These are phyloP conservation scores for Barnettozyma hawaiiensis DNA, from an alignment of 1,139 yeast species.

Conservation along the genomic window DNA sequence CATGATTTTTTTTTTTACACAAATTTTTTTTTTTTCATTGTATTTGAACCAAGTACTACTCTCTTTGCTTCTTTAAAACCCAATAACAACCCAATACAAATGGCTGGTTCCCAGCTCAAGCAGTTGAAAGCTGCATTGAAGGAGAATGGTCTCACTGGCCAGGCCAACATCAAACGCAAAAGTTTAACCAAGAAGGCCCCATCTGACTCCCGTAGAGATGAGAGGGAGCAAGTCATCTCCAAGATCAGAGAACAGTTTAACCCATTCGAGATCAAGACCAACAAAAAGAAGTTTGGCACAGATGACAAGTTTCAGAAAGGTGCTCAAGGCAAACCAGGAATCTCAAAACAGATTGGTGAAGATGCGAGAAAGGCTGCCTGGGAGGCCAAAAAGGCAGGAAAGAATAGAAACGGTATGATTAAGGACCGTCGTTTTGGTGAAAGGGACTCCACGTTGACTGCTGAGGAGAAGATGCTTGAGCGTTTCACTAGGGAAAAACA, in stretches of 20 bases:
- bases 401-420: constrained; percentile 73
- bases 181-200: constrained; percentile 46
- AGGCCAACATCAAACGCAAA: constrained; percentile 56
- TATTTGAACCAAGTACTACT: too few species aligned
- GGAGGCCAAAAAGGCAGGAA: constrained; percentile 52
- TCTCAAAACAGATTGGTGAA: constrained; percentile 72
- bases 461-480: constrained; percentile 92
- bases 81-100: constrained; percentile 24
- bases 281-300: constrained; percentile 63
- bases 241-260: constrained; percentile 78
- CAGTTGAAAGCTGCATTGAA: constrained; percentile 72
- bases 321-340: constrained; percentile 68
- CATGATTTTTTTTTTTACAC: not conserved
- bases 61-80: too few species aligned
- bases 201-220: constrained; percentile 66
- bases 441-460: constrained; percentile 58
- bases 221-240: constrained; percentile 47
- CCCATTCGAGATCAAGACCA: constrained; percentile 78
- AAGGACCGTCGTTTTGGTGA: constrained; percentile 93
- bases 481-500: constrained; percentile 89
- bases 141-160: constrained; percentile 78
- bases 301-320: constrained; percentile 49
- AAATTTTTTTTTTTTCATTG: constrained; percentile 1
- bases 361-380: constrained; percentile 65
- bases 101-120: constrained; percentile 91